These are phyloP conservation scores for Penicillium arizonense DNA, from an alignment of 495 filamentous ascomycete species.

Conservation along the genomic window DNA sequence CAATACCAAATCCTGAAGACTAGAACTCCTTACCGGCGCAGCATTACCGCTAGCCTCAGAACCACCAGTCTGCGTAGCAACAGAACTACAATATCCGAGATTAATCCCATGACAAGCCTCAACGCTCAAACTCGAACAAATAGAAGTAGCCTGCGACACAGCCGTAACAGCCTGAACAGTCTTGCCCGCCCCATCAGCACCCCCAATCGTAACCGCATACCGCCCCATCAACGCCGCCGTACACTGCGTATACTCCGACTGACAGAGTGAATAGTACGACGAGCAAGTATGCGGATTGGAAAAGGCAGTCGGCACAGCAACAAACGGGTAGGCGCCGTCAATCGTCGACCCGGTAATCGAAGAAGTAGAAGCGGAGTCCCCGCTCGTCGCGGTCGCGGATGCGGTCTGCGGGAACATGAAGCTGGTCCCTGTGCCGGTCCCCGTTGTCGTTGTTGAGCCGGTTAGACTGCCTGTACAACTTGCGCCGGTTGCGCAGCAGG, in stretches of 20 bases:
- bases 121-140: constrained; percentile 63
- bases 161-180: constrained; percentile 59
- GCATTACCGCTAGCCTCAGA: constrained; percentile 35
- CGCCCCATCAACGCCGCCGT: constrained; percentile 54
- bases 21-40: constrained; percentile 22
- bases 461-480: constrained; percentile 61
- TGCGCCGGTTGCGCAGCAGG: constrained; percentile 62
- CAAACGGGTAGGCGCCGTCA: constrained; percentile 57
- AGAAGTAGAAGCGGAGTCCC: constrained; percentile 16
- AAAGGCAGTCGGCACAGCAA: constrained; percentile 66
- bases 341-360: constrained; percentile 45
- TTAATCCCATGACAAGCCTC: constrained; percentile 60
- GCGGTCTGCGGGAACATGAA: constrained; percentile 37
- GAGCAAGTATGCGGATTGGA: constrained; percentile 61
- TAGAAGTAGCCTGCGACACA: constrained; percentile 52
- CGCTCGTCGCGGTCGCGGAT: constrained; percentile 30
- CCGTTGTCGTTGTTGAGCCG: constrained; percentile 22
- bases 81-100: constrained; percentile 50
- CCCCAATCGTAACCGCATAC: constrained; percentile 45
- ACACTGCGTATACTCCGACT: constrained; percentile 62
- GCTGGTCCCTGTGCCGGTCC: constrained; percentile 25
- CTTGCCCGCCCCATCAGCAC: constrained; percentile 51
- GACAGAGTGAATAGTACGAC: constrained; percentile 64
- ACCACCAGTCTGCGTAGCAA: constrained; percentile 30
- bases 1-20: constrained; percentile 42